These are phyloP conservation scores for Apophysomyces trapeziformis DNA, from an alignment of 371 early-diverging fungal species.

Conservation along the genomic window DNA sequence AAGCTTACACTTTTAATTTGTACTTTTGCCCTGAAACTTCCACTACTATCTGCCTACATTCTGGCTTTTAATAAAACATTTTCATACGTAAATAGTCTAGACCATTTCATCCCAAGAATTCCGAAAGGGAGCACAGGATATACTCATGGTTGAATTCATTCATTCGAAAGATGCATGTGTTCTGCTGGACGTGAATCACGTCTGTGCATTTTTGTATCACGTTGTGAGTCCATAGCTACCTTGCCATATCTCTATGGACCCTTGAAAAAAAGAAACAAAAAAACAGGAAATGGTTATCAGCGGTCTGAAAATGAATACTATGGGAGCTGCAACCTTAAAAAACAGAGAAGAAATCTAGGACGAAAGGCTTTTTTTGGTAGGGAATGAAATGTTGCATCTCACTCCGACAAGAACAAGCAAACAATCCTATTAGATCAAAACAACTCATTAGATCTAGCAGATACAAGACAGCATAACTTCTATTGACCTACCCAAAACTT, in stretches of 20 bases:
- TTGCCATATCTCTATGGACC: neutral
- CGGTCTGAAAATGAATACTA: no score
- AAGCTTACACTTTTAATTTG: conserved; percentile 11
- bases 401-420: neutral
- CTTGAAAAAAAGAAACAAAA: neutral
- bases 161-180: conserved; percentile 5
- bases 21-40: neutral
- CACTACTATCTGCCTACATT: neutral
- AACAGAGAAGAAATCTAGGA: neutral
- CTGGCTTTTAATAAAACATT: conserved; percentile 9
- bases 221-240: neutral
- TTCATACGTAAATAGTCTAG: conserved; percentile 5
- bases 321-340: neutral
- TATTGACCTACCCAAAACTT: no score
- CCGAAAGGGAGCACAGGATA: conserved; percentile 4
- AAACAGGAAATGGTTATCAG: neutral
- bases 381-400: neutral
- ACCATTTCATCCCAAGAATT: neutral
- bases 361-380: neutral
- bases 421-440: neutral
- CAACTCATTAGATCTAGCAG: neutral
- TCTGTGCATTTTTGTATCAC: conserved; percentile 10
- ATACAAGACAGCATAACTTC: neutral
- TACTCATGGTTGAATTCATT: neutral
- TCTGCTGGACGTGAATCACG: neutral